Base-by-base conservation (phyloP, 352 stramenopile genomes). In the Ophiocytium majus region DNA sequence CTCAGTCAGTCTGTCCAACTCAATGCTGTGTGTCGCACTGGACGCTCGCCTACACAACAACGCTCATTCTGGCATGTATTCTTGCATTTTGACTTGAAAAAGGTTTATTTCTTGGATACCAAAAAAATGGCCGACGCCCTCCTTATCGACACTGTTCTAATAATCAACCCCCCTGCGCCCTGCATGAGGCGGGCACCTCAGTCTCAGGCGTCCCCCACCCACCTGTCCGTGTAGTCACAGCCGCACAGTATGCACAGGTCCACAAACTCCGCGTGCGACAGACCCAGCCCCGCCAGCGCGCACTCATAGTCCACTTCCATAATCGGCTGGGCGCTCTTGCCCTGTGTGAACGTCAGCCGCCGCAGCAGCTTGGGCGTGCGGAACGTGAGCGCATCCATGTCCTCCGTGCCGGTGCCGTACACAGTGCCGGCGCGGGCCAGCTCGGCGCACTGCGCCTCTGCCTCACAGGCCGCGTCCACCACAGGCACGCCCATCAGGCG, bases 351-450 rank as follows among this genome's bases (percentile, higher is more conserved):
- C 28, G 94, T 98, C 83, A 98, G 85, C 23, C 93, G 93, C 37
- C 97, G 94, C 34, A 99, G 93, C 49, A 99, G 89, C 80, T 98
- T 92, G 0, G 97, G 97, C n/a, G 97, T 97, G 28, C 92, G 92
- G 89, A 99, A 99, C 34, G 97, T 99, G 83, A 99, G 91, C 19
- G 95, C 95, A 88, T 99, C 97, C 97, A 99, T 99, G 92, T 99
- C 97, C 91, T 99, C 97, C 0, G 97, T 99, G 31, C 93, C 97
- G 0, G 94, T 93, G 0, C 95, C 97, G 87, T 95, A 99, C 0
- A 98, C 94, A 34, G 74, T 95, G 75, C 95, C 95, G 31, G 90
- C 91, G 83, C 95, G 97, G 79, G 93, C 95, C 76, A 99, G 91
- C 63, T 92, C 92, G 0, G 97, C 95, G 81, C 97, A 99, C 83